A percentile compares a stretch with the other conserved stretches of the same genome.
phyloP scores from a whole-genome alignment of 768 basidiomycete genomes.

The Phaeotremella fagi region DNA sequence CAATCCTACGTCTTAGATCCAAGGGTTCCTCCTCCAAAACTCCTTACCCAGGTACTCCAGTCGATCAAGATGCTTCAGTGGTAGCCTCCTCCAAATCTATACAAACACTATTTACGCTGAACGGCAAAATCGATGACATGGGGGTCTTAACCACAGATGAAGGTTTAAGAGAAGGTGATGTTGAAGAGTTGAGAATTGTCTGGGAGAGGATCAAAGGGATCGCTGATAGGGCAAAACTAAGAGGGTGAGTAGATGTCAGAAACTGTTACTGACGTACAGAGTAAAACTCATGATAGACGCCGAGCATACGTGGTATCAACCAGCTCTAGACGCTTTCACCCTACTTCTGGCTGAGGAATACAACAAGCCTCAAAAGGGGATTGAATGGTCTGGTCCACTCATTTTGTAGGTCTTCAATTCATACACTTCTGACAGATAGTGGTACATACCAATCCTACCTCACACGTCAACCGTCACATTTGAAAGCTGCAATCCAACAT shows the following conservation, averaged over 20 bases:
- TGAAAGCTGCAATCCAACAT: slow-evolving; percentile 61
- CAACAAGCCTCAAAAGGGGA: slow-evolving; percentile 52
- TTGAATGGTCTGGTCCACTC: slow-evolving; percentile 24
- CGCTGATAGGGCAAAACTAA: slow-evolving; percentile 59
- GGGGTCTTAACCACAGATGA: slow-evolving; percentile 40
- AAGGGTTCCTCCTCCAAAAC: slow-evolving; percentile 17
- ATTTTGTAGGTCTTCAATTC: slow-evolving; percentile 31
- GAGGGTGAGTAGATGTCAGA: slow-evolving; percentile 24
- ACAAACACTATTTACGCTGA: slow-evolving; percentile 19
- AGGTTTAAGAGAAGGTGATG: slow-evolving; percentile 57
- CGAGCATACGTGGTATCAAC: slow-evolving; percentile 63
- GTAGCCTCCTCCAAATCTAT: too few species aligned
- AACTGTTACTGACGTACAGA: slow-evolving; percentile 47
- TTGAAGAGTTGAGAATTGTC: slow-evolving; percentile 60
- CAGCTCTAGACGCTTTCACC: slow-evolving; percentile 77
- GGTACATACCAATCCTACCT: slow-evolving; percentile 88
- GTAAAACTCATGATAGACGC: slow-evolving; percentile 77
- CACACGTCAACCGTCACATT: slow-evolving; percentile 64
- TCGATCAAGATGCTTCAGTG: slow-evolving; percentile 56
- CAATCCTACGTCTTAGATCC: slow-evolving; percentile 43
- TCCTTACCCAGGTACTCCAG: slow-evolving; percentile 67
- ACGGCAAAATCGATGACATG: slow-evolving; percentile 26
- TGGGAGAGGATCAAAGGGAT: slow-evolving; percentile 62
- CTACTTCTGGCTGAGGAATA: slow-evolving; percentile 70
- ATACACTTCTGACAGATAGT: slow-evolving; percentile 49